Evolutionary conservation across 352 stramenopile species (phyloP), one percentile per base, ranked within the genome.

Genomic region (Paralagenidium karlingii): DNA sequence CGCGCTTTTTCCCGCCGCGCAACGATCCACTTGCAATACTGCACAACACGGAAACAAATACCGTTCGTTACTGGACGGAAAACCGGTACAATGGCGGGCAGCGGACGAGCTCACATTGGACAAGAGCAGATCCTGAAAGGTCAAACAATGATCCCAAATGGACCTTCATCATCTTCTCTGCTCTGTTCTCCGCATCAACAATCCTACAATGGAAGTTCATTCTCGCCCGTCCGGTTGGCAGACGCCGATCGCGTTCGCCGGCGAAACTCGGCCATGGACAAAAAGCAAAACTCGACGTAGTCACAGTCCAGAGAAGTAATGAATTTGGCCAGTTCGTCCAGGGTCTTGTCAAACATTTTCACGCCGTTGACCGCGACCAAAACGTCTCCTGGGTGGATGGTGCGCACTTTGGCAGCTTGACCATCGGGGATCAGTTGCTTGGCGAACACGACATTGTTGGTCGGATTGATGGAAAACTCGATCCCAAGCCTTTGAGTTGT

Each of bases 361-460:
- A 88, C 48, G 7, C 78, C 78, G 33, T 91, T 91, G 22, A 91
- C 51, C 8, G 78, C 73, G 29, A 91, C 68, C 5, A 91, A 56
- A 5, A 91, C 78, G 42, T 87, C 66, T 8, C 75, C 73, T 1
- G 73, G 28, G 22, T 68, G 48, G 6, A 91, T 71, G 1, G 53
- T 58, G 9, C 65, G 51, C 32, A 71, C 83, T 40, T 71, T 54
- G 32, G 75, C 69, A 0, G 75, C 75, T 44, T 91, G 78, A 12
- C 78, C 73, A 12, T 62, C 58, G 0, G 60, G 43, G 1, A 84
- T 45, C 12, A 88, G 38, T 12, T 51, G 44, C 40, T 77, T 52
- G 15, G 87, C 78, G 29, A 88, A 53, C 11, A 79, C 60, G 0
- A 87, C 61, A 3, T 73, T 57, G 4, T 58, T 51, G 10, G 55